Base-by-base conservation (phyloP, 2,329 filamentous ascomycete species). In the Sclerotinia sclerotiorum region DNA sequence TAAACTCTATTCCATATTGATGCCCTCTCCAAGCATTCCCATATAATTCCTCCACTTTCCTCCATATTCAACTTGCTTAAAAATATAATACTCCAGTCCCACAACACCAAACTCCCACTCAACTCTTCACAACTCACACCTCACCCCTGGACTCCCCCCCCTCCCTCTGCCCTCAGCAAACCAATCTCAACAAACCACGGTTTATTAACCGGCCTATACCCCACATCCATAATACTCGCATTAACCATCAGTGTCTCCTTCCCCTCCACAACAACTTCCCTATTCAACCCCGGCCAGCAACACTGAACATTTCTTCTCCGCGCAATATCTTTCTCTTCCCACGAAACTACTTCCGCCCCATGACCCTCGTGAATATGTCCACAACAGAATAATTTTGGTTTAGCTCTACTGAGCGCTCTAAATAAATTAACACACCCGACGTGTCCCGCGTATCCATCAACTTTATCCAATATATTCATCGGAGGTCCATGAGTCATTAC, bases 401-500 rank as follows among this genome's bases (percentile, higher is more conserved):
- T 79, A 13, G 81, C 82, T 7, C 85, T 79, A 65, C 79, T 77
- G 1, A 84, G 77, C 0, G 87, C 87, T 1, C 79, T 77, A 1
- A 85, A 79, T 1, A 90, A 78, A 73, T 84, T 81, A 58, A 81
- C 78, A 75, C 87, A 89, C 0, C 88, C 88, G 3, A 72, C 69
- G 56, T 74, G 72, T 0, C 49, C 70, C n/a, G 64, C 56, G 0
- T 24, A 4, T 21, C 49, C 19, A 27, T 7, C 8, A 5, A 72
- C 69, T 15, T 72, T 72, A 72, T 89, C 87, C 2, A 87, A 77
- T 2, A 84, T 75, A 0, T 79, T 79, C 29, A 78, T 74, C 0
- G 87, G 86, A 2, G 87, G 87, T 0, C 87, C 87, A 73, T 89
- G 87, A 0, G 87, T 89, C 73, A 89, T 81, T 71, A 88, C 79